phyloP scores from a whole-genome alignment of 2,329 filamentous ascomycete genomes.

The Stemphylium vesicarium region DNA sequence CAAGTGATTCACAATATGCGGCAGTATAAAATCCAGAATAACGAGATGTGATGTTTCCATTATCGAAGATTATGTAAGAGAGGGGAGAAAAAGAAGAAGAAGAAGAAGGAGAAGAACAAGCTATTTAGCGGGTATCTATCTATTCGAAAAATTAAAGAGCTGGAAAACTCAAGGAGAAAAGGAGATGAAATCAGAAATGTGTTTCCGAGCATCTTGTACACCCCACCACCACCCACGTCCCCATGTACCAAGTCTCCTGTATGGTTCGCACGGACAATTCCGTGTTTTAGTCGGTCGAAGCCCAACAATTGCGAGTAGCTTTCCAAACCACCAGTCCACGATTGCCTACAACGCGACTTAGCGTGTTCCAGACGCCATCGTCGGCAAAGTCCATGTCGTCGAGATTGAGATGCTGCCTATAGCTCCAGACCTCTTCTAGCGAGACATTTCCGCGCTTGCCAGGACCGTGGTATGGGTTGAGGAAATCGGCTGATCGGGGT shows the following conservation, averaged over 20 bases:
- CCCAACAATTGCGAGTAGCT: slow-evolving; percentile 49
- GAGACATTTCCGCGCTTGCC: slow-evolving; percentile 54
- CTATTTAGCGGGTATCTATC: slow-evolving; percentile 10
- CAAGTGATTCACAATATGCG: no score
- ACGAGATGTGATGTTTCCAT: neutral
- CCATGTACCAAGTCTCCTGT: neutral
- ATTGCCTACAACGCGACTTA: slow-evolving; percentile 67
- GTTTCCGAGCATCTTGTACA: neutral
- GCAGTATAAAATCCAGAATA: no score
- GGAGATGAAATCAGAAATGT: neutral
- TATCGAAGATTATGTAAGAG: neutral
- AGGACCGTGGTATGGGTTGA: slow-evolving; percentile 61
- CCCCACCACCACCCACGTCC: neutral
- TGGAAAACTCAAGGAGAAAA: neutral
- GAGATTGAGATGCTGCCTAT: slow-evolving; percentile 72
- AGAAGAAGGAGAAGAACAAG: no score
- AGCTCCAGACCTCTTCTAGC: slow-evolving; percentile 74
- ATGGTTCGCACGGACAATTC: neutral
- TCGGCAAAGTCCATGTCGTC: slow-evolving; percentile 82
- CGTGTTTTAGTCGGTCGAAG: neutral
- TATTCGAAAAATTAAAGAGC: neutral
- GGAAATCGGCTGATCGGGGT: slow-evolving; percentile 72
- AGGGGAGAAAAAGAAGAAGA: no score
- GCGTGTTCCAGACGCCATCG: slow-evolving; percentile 75
- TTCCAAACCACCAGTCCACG: slow-evolving; percentile 56